Evolutionary conservation across 2,329 filamentous ascomycete species (phyloP).

Genomic region (Colletotrichum coccodes): DNA sequence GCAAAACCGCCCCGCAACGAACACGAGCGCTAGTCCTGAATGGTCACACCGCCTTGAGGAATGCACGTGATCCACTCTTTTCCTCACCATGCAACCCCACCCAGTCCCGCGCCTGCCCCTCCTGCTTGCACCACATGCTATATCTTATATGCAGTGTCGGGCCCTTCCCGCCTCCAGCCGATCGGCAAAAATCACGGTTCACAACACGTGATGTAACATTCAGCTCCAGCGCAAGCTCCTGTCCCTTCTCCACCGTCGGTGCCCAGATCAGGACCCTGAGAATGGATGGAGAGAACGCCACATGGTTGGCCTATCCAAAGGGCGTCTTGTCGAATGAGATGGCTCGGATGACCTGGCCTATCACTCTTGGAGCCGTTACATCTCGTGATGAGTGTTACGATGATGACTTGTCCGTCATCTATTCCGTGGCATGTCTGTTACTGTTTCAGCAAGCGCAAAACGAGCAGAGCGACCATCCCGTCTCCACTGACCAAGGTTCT

Average conservation of each 20-base stretch:
- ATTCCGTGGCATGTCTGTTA: neutral
- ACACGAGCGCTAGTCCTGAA: neutral
- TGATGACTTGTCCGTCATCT: neutral
- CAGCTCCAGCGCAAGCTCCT: too few relatives aligned
- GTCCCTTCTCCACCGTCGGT: neutral
- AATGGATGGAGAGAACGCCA: too few relatives aligned
- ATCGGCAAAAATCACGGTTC: neutral
- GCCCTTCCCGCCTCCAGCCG: neutral
- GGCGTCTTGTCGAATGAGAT: neutral
- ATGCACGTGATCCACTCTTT: neutral
- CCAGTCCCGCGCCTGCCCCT: neutral
- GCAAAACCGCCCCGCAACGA: slow-evolving; percentile 24
- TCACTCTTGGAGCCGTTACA: neutral
- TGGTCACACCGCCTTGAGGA: slow-evolving; percentile 13
- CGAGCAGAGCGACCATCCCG: neutral
- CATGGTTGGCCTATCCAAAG: neutral
- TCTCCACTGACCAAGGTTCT: neutral
- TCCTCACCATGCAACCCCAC: neutral
- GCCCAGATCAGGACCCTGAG: neutral
- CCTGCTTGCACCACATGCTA: neutral
- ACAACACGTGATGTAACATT: neutral
- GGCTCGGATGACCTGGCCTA: neutral
- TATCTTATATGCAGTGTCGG: neutral
- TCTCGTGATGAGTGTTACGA: neutral
- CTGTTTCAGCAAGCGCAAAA: neutral